Conservation (phyloP, 164 flowering plant species). For the Liriodendron chinense region DNA sequence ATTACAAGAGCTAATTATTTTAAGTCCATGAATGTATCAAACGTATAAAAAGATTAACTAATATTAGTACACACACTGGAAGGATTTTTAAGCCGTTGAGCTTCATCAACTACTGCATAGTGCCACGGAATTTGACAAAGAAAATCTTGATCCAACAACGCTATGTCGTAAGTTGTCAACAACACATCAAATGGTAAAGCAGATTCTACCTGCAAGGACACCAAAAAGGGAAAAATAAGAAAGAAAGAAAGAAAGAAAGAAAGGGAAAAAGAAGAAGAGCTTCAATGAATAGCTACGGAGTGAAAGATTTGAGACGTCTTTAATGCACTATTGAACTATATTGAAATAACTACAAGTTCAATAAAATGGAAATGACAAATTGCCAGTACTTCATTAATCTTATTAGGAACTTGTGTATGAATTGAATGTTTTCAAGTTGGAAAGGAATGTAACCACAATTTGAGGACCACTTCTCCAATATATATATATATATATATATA, state of each 20-base stretch:
- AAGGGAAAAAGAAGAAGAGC: neutral
- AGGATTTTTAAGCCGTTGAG: conserved; percentile 93
- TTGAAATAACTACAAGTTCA: too few relatives aligned
- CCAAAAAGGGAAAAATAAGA: neutral
- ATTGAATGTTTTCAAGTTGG: too few relatives aligned
- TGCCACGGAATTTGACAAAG: conserved; percentile 89
- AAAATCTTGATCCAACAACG: conserved; percentile 83
- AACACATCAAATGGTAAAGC: conserved; percentile 74
- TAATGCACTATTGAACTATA: too few relatives aligned
- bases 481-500: too few relatives aligned
- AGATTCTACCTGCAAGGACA: conserved; percentile 33
- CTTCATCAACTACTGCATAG: conserved; percentile 86
- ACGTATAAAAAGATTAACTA: neutral
- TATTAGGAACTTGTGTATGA: too few relatives aligned
- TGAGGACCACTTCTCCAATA: too few relatives aligned
- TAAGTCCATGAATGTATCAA: neutral
- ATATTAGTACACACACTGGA: conserved; percentile 61
- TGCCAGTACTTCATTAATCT: too few relatives aligned
- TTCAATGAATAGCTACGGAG: too few relatives aligned
- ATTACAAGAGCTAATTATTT: neutral
- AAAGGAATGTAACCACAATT: too few relatives aligned
- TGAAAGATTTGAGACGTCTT: too few relatives aligned
- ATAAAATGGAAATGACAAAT: too few relatives aligned
- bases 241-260: neutral
- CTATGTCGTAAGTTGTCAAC: conserved; percentile 88